Percentiles rank a stretch among this genome's conserved stretches.
phyloP scores from a whole-genome alignment of 768 basidiomycete genomes.

The Panus rudis region DNA sequence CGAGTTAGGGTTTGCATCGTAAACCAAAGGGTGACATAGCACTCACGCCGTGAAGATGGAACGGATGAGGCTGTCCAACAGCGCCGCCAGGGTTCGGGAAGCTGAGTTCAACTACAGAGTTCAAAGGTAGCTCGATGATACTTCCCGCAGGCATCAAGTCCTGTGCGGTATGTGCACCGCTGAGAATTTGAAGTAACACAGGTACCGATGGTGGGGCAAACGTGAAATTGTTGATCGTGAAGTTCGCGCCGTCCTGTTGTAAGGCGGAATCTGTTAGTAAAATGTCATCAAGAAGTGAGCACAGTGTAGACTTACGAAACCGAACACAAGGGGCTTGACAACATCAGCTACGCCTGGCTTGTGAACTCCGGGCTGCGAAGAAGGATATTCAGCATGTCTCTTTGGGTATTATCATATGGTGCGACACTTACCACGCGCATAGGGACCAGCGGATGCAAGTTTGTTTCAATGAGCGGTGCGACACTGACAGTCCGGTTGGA shows the following conservation, averaged over 20 bases:
- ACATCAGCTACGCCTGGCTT: slow-evolving; percentile 12
- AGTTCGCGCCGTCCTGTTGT: slow-evolving; percentile 10
- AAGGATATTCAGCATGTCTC: too few species aligned
- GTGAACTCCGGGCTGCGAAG: slow-evolving; percentile 12
- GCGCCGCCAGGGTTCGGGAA: slow-evolving; percentile 38
- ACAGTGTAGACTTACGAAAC: slow-evolving; percentile 16
- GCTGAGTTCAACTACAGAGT: slow-evolving; percentile 40
- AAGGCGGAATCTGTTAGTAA: not conserved
- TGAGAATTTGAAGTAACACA: slow-evolving; percentile 52
- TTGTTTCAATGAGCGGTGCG: slow-evolving; percentile 30
- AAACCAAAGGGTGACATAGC: not conserved
- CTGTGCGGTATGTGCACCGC: slow-evolving; percentile 39
- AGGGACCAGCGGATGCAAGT: slow-evolving; percentile 27
- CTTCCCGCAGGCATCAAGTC: slow-evolving; percentile 43
- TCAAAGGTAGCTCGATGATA: slow-evolving; percentile 39
- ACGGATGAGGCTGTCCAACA: slow-evolving; percentile 33
- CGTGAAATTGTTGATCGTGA: slow-evolving; percentile 28
- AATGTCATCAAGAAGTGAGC: not conserved
- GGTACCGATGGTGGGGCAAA: slow-evolving; percentile 40
- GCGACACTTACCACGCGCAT: slow-evolving; percentile 13
- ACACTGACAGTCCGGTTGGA: slow-evolving; percentile 20
- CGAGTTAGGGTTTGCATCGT: slow-evolving; percentile 1
- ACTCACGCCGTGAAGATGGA: slow-evolving; percentile 36
- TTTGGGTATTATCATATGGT: not conserved
- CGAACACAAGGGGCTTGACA: slow-evolving; percentile 11